These are phyloP conservation scores for Pseudogymnoascus verrucosus DNA, from an alignment of 2,329 filamentous ascomycete species.

Conservation along the genomic window DNA sequence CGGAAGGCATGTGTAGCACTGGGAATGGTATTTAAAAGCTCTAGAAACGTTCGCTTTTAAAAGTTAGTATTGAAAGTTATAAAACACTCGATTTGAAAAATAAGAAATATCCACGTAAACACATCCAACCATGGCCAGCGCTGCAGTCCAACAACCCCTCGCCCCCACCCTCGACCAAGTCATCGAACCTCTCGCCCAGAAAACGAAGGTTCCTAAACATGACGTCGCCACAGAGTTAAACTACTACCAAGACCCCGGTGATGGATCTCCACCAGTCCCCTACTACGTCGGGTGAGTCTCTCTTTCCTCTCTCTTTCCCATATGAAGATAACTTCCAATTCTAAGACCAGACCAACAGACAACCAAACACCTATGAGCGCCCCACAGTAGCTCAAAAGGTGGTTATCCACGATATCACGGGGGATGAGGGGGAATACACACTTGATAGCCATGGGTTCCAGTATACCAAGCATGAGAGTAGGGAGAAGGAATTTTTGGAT, in stretches of 20 bases:
- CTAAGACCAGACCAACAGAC: not conserved
- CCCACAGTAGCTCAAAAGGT: slow-evolving; percentile 33
- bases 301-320: no score
- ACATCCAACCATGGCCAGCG: slow-evolving; percentile 6
- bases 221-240: slow-evolving; percentile 15
- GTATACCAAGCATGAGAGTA: slow-evolving; percentile 47
- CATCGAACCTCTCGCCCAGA: not conserved
- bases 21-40: not conserved
- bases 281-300: slow-evolving; percentile 13
- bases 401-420: slow-evolving; percentile 62
- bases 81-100: not conserved
- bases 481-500: slow-evolving; percentile 53
- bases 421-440: slow-evolving; percentile 52
- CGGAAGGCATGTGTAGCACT: not conserved
- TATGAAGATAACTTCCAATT: not conserved
- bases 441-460: slow-evolving; percentile 72
- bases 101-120: not conserved
- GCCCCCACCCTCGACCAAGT: not conserved
- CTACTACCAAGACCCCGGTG: slow-evolving; percentile 16
- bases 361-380: slow-evolving; percentile 9
- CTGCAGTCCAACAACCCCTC: slow-evolving; percentile 3
- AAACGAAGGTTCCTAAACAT: slow-evolving; percentile 10
- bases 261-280: slow-evolving; percentile 15
- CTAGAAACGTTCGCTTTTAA: no score
- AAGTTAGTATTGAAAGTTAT: no score